Evolutionary conservation across 1,139 yeast genomes (phyloP).

Genomic region (Yamadazyma pseudoaaseri): DNA sequence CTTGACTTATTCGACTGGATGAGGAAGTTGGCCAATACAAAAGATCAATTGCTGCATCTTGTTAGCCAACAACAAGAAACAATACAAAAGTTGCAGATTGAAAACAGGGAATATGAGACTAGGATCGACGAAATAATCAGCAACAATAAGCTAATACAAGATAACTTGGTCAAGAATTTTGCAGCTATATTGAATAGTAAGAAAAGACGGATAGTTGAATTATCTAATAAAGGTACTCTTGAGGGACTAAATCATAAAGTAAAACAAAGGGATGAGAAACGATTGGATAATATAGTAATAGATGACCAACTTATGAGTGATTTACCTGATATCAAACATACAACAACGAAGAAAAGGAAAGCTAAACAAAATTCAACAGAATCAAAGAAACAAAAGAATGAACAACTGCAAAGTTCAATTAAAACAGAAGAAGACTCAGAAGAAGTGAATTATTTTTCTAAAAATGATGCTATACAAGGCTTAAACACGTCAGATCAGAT

Average conservation of each 20-base stretch:
- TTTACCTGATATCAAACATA: conserved; percentile 7
- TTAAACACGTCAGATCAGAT: too few species aligned
- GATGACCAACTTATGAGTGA: conserved; percentile 14
- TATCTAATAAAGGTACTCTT: conserved; percentile 14
- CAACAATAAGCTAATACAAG: conserved; percentile 27
- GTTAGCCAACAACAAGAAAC: not conserved
- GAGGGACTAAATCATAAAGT: conserved; percentile 24
- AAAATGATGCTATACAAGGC: too few species aligned
- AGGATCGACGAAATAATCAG: conserved; percentile 5
- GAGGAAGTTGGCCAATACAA: conserved; percentile 7
- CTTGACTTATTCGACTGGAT: conserved; percentile 15
- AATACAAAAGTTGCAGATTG: conserved; percentile 4
- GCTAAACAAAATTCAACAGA: not conserved
- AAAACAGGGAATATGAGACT: conserved; percentile 10
- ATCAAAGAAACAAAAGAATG: not conserved
- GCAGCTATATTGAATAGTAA: conserved; percentile 36
- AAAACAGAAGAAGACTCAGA: too few species aligned
- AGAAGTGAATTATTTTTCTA: too few species aligned
- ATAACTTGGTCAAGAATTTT: conserved; percentile 37
- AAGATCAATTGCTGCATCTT: conserved; percentile 2
- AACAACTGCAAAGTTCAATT: not conserved
- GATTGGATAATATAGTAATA: conserved; percentile 20
- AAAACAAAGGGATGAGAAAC: conserved; percentile 17
- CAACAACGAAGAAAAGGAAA: not conserved
- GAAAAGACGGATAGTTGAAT: conserved; percentile 35